Evolutionary conservation across 2,329 filamentous ascomycete genomes (phyloP).

Genomic region (Fusarium dlaminii): DNA sequence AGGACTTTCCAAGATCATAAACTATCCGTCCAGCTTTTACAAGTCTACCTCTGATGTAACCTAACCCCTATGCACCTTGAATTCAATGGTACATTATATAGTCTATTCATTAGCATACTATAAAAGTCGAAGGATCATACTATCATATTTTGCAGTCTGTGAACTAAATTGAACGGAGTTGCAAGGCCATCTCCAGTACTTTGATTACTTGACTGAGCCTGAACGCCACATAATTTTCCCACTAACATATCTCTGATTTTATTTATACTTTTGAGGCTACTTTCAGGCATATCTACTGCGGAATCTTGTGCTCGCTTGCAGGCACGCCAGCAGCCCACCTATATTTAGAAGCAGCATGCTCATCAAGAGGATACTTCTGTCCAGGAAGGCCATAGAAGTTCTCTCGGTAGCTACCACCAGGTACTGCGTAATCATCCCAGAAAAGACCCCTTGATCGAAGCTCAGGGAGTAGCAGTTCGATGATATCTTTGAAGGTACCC

Average conservation of each 20-base stretch:
- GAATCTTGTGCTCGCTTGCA: constrained; percentile 34
- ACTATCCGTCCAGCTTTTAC: fast-evolving
- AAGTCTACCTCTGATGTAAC: too few species aligned
- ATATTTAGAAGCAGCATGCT: constrained; percentile 63
- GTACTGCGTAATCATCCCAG: constrained; percentile 63
- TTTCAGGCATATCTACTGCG: background rate
- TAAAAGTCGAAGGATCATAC: too few species aligned
- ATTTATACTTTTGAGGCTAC: background rate
- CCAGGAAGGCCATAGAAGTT: constrained; percentile 65
- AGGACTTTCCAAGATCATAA: too few species aligned
- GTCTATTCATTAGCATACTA: background rate
- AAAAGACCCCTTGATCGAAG: constrained; percentile 67
- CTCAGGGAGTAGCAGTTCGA: constrained; percentile 72
- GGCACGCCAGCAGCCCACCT: constrained; percentile 47
- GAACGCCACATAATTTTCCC: background rate
- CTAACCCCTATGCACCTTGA: fast-evolving
- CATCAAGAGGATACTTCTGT: constrained; percentile 58
- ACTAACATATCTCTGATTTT: background rate
- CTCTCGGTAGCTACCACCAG: constrained; percentile 68
- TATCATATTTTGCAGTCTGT: fast-evolving
- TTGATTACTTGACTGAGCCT: background rate
- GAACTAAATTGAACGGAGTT: background rate
- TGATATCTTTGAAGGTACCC: constrained; percentile 73
- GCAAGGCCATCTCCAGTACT: background rate
- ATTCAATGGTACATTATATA: too few species aligned